A percentile compares a stretch with the other conserved stretches of the same genome.
These are phyloP conservation scores for Acanthamoeba triangularis DNA, from an alignment of 208 protist species.

Conservation along the genomic window DNA sequence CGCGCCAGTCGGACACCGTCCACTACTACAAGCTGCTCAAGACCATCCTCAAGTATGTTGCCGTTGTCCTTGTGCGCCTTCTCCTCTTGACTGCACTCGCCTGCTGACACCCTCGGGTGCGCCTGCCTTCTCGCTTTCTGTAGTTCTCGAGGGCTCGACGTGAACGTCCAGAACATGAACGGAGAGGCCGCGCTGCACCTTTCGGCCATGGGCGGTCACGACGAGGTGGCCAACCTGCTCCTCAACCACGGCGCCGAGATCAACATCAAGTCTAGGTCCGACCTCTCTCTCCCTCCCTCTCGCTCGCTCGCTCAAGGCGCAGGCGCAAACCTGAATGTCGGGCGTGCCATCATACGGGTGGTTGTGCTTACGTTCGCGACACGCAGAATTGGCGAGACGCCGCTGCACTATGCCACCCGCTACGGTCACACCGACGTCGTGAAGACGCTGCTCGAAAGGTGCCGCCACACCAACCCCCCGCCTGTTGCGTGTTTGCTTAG, in stretches of 20 bases:
- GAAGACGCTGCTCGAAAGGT: conserved; percentile 22
- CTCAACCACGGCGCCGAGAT: conserved; percentile 11
- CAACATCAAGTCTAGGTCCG: background rate
- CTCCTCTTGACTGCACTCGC: background rate
- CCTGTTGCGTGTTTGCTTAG: no score
- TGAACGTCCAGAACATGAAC: conserved; percentile 27
- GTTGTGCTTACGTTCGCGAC: background rate
- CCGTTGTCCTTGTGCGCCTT: background rate
- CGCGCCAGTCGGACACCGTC: background rate
- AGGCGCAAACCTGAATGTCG: no score
- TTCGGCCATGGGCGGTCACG: background rate
- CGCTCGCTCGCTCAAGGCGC: no score
- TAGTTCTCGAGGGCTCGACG: conserved; percentile 6
- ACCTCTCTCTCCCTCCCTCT: background rate
- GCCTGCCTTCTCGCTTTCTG: background rate
- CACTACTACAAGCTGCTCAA: conserved; percentile 33
- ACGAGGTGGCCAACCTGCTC: conserved; percentile 44
- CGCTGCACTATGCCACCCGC: conserved; percentile 10
- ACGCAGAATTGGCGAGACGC: conserved; percentile 17
- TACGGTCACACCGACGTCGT: conserved; percentile 30
- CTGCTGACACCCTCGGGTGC: background rate
- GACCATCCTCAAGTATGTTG: conserved; percentile 13
- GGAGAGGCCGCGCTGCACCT: conserved; percentile 44
- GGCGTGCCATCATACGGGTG: no score
- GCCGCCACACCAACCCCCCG: no score